phyloP scores from a whole-genome alignment of 2,329 filamentous ascomycete species.

The Cladosporium sp. region DNA sequence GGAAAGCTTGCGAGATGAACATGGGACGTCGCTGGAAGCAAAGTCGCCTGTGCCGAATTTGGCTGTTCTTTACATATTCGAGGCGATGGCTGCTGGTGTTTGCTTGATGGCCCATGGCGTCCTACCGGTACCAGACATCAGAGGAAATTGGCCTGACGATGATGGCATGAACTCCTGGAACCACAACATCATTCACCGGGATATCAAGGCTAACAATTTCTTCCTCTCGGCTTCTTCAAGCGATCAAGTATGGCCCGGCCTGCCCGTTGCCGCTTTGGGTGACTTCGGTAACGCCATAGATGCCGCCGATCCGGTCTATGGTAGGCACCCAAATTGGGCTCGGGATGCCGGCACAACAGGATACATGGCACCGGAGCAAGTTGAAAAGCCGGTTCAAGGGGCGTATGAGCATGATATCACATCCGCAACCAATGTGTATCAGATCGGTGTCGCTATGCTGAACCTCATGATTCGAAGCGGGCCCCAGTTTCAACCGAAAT shows the following conservation, averaged over 20 bases:
- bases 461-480: not conserved
- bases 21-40: not conserved
- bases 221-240: not conserved
- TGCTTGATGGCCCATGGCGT: conserved; percentile 5
- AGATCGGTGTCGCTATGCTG: not conserved
- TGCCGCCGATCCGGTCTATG: no score
- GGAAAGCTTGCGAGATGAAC: not conserved
- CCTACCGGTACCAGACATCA: not conserved
- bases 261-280: not conserved
- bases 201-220: conserved; percentile 1
- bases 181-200: not conserved
- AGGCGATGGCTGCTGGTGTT: conserved; percentile 3
- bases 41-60: not conserved
- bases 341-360: not conserved
- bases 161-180: not conserved
- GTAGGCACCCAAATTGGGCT: not conserved
- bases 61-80: not conserved
- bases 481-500: not conserved
- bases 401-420: not conserved
- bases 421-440: not conserved
- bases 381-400: not conserved
- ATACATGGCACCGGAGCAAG: not conserved
- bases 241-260: not conserved
- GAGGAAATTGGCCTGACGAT: no score
- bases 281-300: conserved; percentile 2